Evolutionary conservation across 177 flowering plant genomes (phyloP).

Genomic region (Tripterygium wilfordii): DNA sequence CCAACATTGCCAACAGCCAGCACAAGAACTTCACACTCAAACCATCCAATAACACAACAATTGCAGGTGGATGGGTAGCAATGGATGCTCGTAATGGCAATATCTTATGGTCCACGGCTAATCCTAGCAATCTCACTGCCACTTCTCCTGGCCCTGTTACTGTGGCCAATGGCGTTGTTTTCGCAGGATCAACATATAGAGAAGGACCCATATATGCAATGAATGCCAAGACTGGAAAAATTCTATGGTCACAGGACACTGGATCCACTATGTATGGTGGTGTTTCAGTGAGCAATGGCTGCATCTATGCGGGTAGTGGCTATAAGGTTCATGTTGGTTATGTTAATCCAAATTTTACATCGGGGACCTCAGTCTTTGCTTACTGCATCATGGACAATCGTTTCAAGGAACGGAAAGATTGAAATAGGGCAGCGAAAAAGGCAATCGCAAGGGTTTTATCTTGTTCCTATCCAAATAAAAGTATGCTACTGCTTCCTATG

Average conservation of each 20-base stretch:
- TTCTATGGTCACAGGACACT: slow-evolving; percentile 24
- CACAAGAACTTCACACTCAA: slow-evolving; percentile 12
- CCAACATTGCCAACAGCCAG: slow-evolving; percentile 24
- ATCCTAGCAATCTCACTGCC: slow-evolving; percentile 18
- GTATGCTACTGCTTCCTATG: too few species aligned
- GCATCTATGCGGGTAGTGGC: slow-evolving; percentile 23
- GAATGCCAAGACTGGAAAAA: slow-evolving; percentile 17
- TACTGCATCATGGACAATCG: too few species aligned
- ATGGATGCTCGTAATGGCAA: slow-evolving; percentile 15
- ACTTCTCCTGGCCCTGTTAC: slow-evolving; percentile 15
- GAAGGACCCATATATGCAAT: slow-evolving; percentile 19
- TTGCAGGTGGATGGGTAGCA: slow-evolving; percentile 26
- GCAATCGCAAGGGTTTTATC: too few species aligned
- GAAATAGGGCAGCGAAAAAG: too few species aligned
- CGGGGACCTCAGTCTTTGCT: slow-evolving; percentile 20
- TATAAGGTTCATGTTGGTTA: slow-evolving; percentile 12
- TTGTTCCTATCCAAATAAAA: too few species aligned
- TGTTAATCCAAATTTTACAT: slow-evolving; percentile 13
- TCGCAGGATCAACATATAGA: slow-evolving; percentile 16
- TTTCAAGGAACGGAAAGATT: too few species aligned
- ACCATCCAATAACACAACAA: slow-evolving; percentile 14
- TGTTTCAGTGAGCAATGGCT: slow-evolving; percentile 18
- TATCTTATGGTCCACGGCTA: slow-evolving; percentile 17
- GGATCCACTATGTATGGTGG: slow-evolving; percentile 31
- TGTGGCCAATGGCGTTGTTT: slow-evolving; percentile 17